phyloP scores from a whole-genome alignment of 73 alveolate genomes.

The Tetrahymena malaccensis region DNA sequence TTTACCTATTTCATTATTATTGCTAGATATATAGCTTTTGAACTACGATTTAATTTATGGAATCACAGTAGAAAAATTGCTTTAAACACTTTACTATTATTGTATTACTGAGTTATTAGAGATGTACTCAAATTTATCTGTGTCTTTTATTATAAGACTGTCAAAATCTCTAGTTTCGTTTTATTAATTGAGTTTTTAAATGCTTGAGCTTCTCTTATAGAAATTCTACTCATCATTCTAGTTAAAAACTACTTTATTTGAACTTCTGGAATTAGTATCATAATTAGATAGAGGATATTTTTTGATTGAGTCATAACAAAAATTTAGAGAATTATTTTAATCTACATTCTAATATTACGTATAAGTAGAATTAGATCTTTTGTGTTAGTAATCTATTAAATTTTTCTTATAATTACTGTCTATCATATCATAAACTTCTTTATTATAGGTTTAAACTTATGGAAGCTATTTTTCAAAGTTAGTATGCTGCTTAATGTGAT shows the following conservation, averaged over 20 bases:
- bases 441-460: not conserved
- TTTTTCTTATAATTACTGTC: not conserved
- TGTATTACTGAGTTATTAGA: not conserved
- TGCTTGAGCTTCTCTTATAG: not conserved
- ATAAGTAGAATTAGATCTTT: not conserved
- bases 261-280: not conserved
- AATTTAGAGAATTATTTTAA: not conserved
- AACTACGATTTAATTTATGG: not conserved
- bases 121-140: not conserved
- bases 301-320: not conserved
- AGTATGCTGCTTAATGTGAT: not conserved
- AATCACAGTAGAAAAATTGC: not conserved
- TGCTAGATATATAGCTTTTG: not conserved
- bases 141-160: not conserved
- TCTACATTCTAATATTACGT: not conserved
- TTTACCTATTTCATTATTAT: not conserved
- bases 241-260: not conserved
- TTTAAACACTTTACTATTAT: not conserved
- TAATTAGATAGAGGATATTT: not conserved
- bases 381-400: not conserved
- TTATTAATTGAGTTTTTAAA: not conserved
- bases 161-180: not conserved
- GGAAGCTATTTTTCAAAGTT: not conserved
- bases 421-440: not conserved
- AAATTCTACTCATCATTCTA: not conserved